Percentiles rank a stretch among this genome's conserved stretches.
Evolutionary conservation across 768 basidiomycete genomes (phyloP).

Genomic region (Phlegmacium glaucopus): DNA sequence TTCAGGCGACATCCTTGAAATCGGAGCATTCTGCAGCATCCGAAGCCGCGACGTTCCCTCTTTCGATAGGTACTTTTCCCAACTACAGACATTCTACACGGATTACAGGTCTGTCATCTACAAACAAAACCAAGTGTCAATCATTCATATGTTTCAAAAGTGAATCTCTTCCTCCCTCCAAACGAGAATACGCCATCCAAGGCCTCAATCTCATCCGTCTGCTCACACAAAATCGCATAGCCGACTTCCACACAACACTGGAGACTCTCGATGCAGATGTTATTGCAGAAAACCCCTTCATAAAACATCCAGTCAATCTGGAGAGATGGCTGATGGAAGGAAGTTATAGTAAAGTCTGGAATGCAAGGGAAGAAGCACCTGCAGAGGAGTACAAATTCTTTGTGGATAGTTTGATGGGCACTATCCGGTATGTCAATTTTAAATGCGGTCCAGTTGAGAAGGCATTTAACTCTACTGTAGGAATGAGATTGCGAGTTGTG

Average conservation of each 20-base stretch:
- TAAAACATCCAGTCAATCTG: constrained; percentile 85
- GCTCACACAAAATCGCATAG: constrained; percentile 93
- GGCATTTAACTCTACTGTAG: constrained; percentile 36
- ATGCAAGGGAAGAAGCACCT: constrained; percentile 88
- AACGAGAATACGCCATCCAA: constrained; percentile 83
- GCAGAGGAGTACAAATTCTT: constrained; percentile 95
- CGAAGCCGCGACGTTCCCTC: constrained; percentile 84
- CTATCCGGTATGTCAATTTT: constrained; percentile 65
- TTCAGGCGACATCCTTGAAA: constrained; percentile 89
- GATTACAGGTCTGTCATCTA: constrained; percentile 59
- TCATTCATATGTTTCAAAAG: constrained; percentile 28
- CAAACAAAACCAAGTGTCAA: not conserved
- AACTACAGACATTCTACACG: constrained; percentile 86
- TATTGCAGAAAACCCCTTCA: constrained; percentile 65
- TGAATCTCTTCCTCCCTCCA: constrained; percentile 74
- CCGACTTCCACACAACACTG: constrained; percentile 95
- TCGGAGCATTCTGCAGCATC: constrained; percentile 94
- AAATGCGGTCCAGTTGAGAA: not conserved
- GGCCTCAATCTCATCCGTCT: constrained; percentile 94
- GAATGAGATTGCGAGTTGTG: constrained; percentile 96
- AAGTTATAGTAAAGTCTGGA: constrained; percentile 97
- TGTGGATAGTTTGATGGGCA: constrained; percentile 89
- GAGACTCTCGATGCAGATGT: constrained; percentile 81
- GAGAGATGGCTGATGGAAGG: constrained; percentile 99
- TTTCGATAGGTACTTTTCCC: constrained; percentile 93